Evolutionary conservation across 768 basidiomycete species (phyloP), one percentile per base, ranked within the genome.

Genomic region (Termitomyces sp.): DNA sequence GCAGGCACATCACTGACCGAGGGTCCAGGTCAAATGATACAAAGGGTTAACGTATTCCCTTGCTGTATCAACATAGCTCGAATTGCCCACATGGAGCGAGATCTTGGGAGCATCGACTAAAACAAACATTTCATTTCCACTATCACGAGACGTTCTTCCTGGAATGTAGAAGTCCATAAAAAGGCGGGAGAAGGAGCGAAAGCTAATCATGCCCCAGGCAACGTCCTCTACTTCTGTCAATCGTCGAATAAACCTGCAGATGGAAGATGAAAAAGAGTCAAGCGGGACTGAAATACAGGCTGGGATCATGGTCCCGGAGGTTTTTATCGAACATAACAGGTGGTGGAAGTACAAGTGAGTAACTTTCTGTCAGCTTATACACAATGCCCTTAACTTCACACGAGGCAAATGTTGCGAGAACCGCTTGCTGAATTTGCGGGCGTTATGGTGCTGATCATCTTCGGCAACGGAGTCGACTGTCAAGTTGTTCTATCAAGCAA

Each of bases 341-440:
- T 70, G 68, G 69, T 66, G 67, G 66, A 66, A 60, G 47, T 70
- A 68, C 53, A 66, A 66, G 68, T 70, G 43, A 40, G 60, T 56
- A 21, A 6, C 53, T 43, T 26, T 30, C 4, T 47, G 10, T n/a
- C 9, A 15, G 17, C 2, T 4, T 23, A 38, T 12, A 26, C 33
- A 42, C 45, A 31, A 30, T 52, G 14, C 30, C 40, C 33, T 12
- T 30, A 43, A 44, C n/a, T 33, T 50, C 12, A 14, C 48, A 21
- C 3, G 30, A 70, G 70, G 21, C 68, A 71, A 59, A 61, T 67
- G 52, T 59, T 72, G 15, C 67, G 70, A 37, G 70, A 71, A 57
- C 64, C 78, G n/a, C 73, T 75, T 7, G 82, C 80, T 23, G 81
- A 83, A 63, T 83, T 83, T 62, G 59, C 78, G 40, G 82, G 82